These are phyloP conservation scores for Chalara sp. DNA, from an alignment of 2,329 filamentous ascomycete species.

Conservation along the genomic window DNA sequence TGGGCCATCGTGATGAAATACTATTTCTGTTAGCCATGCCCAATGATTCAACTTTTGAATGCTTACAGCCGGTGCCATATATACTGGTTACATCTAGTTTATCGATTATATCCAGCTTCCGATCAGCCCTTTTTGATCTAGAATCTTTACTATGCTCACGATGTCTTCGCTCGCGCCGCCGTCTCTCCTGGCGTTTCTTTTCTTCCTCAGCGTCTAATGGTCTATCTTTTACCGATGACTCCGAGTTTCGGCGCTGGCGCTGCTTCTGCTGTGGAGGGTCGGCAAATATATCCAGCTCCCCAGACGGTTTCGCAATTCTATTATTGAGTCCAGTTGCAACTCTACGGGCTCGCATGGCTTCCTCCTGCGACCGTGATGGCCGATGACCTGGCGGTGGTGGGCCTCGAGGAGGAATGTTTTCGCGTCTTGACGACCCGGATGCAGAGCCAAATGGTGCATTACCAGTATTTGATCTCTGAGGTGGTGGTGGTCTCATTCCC, in stretches of 20 bases:
- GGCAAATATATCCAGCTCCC: conserved; percentile 27
- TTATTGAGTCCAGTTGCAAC: conserved; percentile 19
- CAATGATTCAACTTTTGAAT: not conserved
- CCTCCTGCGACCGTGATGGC: conserved; percentile 60
- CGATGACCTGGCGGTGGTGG: conserved; percentile 40
- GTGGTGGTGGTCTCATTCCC: conserved; percentile 20
- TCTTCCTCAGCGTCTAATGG: conserved; percentile 48
- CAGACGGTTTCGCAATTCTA: conserved; percentile 6
- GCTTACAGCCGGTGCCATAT: conserved; percentile 83
- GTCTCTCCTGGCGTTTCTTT: conserved; percentile 50
- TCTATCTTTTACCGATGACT: conserved; percentile 62
- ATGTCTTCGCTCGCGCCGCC: conserved; percentile 41
- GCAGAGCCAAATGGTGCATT: conserved; percentile 25
- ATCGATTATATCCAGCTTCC: conserved; percentile 79
- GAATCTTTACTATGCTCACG: conserved; percentile 24
- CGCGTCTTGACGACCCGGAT: conserved; percentile 29
- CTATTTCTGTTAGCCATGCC: conserved; percentile 37
- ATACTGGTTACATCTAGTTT: conserved; percentile 95
- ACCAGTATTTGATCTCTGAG: conserved; percentile 34
- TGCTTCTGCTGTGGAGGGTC: conserved; percentile 26
- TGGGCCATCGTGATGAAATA: conserved; percentile 95
- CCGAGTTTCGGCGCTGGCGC: conserved; percentile 67
- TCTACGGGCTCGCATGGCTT: conserved; percentile 48
- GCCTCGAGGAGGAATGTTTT: conserved; percentile 39
- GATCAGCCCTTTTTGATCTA: conserved; percentile 26